Evolutionary conservation across 345 rosid genomes (phyloP), one percentile per base, ranked within the genome.

Genomic region (Eucalyptus coolabah): DNA sequence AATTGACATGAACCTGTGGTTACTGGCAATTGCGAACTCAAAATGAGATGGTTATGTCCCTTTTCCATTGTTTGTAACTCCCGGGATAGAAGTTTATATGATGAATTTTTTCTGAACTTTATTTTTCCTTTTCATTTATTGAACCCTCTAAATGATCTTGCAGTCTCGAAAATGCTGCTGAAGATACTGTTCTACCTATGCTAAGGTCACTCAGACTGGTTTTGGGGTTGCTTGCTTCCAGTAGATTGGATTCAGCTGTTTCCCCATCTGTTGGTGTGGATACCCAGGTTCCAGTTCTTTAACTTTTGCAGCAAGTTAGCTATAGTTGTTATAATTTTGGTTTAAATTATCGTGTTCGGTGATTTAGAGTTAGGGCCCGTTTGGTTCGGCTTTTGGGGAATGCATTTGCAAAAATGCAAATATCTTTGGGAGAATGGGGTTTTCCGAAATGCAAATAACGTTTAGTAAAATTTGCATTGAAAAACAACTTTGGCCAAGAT

Each of bases 141-240:
- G 69, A 44, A 82, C 49, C 89, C 86, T 88, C 50, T 32, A 51
- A 87, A 72, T 90, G 83, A 37, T 87, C 91, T 93, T 94, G 93
- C 92, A 97, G 99, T 91, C 99, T 97, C 90, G 98, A 97, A 93
- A 96, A 96, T 97, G 97, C 99, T 87, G 99, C 97, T 91, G 99
- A 96, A 94, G 94, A 93, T 93, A 94, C 98, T 91, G 94, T 94
- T 91, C 92, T 97, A 91, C 96, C 98, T 86, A 96, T 97, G 97
- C 93, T 97, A 90, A 96, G 98, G 93, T 95, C 99, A 59, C 92
- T 95, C 89, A 95, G 98, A 92, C 91, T 96, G 86, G 93, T 93
- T 50, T 89, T 96, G 93, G 95, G 91, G 88, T 92, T 97, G 72
- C 91, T 96, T 91, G 92, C 96, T 72, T 91, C 97, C 86, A 94